Percentiles rank a stretch among this genome's conserved stretches.
phyloP scores from a whole-genome alignment of 805 yeast species.

The Saccharomyces mikatae region DNA sequence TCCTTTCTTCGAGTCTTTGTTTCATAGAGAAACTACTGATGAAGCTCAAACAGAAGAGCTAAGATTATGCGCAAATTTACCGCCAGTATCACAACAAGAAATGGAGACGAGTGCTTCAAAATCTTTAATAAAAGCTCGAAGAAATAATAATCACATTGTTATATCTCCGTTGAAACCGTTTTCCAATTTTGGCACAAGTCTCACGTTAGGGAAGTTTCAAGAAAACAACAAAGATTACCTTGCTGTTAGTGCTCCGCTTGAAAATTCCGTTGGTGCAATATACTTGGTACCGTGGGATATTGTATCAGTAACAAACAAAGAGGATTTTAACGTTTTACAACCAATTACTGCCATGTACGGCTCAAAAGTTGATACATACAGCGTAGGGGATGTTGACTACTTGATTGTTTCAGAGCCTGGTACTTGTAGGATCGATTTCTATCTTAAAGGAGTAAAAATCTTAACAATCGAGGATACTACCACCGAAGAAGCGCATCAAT shows the following conservation, averaged over 20 bases:
- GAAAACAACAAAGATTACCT: constrained; percentile 32
- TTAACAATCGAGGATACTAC: constrained; percentile 22
- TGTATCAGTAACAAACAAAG: constrained; percentile 7
- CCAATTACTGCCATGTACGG: constrained; percentile 35
- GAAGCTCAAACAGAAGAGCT: not conserved
- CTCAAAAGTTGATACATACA: constrained; percentile 27
- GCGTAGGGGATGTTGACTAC: constrained; percentile 26
- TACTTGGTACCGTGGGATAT: constrained; percentile 37
- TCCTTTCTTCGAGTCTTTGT: constrained; percentile 9
- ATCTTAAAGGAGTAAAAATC: constrained; percentile 15
- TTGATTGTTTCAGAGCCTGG: constrained; percentile 50
- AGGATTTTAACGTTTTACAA: not conserved
- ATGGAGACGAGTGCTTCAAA: not conserved
- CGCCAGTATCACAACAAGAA: constrained; percentile 1
- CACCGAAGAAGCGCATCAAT: constrained; percentile 14
- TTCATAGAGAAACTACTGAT: not conserved
- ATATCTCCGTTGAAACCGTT: constrained; percentile 21
- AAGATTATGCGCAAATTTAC: constrained; percentile 18
- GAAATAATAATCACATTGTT: not conserved
- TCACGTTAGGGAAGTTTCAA: constrained; percentile 38
- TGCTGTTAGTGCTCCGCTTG: constrained; percentile 47
- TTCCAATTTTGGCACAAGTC: constrained; percentile 40
- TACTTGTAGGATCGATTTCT: constrained; percentile 35
- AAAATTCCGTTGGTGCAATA: constrained; percentile 36
- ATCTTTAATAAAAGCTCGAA: not conserved